Base-by-base conservation (phyloP, 164 flowering plant species). In the Macadamia tetraphylla region DNA sequence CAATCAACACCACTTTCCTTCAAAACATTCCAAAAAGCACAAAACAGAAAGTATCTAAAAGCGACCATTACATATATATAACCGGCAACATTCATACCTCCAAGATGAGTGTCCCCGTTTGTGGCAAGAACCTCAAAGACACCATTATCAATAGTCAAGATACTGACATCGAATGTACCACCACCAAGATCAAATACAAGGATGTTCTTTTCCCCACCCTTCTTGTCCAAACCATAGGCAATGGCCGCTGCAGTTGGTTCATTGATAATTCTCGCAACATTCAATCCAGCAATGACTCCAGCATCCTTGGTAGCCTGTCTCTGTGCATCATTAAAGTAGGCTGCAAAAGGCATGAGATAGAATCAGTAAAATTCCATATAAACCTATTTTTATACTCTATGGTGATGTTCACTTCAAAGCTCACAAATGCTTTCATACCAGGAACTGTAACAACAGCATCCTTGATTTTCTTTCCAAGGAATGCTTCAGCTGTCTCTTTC, bases 101-200 rank as follows among this genome's bases (percentile, higher is more conserved):
- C 97, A 71, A 91, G 84, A 75, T 91, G 93, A 72, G 94, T 91
- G 82, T 91, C 97, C 18, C 96, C 97, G 68, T 89, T 91, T 14
- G 97, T 91, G 53, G 97, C 80, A 77, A 91, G 89, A 74, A 91
- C 97, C 89, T 91, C 96, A 75, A 91, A 91, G n/a, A 91, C 96
- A 56, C 97, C 97, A 76, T 88, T 86, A 58, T 91, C 97, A 69
- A 91, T 89, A 17, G 95, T 91, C 85, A 91, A 82, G 75, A 91
- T 79, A 81, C 97, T 91, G 81, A 91, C 97, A 87, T 91, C 97
- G 67, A 91, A 91, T 13, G 97, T 91, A 2, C 95, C 93, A 77
- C 97, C 97, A 73, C 97, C 97, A 75, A 91, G 91, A 74, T 91
- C 97, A 77, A 88, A 91, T 63, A 91, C 97, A 78, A 91, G 97